Evolutionary conservation across 2,329 filamentous ascomycete species (phyloP), one percentile per base, ranked within the genome.

Genomic region (Ceratocystis smalleyi): DNA sequence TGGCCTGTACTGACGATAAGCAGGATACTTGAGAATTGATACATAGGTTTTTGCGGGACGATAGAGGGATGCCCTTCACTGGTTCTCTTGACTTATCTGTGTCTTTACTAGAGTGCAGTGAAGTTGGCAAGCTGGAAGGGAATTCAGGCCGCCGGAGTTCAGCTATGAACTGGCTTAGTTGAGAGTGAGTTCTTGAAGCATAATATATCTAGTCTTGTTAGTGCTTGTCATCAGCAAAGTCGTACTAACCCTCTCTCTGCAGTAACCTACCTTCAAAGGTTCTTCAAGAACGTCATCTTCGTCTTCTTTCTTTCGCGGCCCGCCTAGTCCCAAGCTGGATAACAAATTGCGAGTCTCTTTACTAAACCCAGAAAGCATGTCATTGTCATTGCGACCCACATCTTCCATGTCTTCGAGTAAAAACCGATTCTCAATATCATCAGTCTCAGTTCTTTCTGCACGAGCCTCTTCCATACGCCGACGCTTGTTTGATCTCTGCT

Each of bases 121-220:
- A 75, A 1, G 70, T 68, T 0, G 83, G 82, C 2, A 94, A 73
- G 1, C 87, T 89, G 0, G 89, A 79, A 3, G 91, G 89, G 66
- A 95, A 84, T 0, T 76, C 76, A n/a, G 95, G 88, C 32, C 89
- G 84, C 1, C 86, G 83, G 61, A 96, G 76, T 73, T 96, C 91
- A 51, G 84, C 81, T 19, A 92, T 85, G 73, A 96, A 95, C 71
- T 96, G 91, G 0, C 87, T 87, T 15, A 96, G 76, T 71, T 96
- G 91, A 2, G 91, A 96, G 73, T 96, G 91, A 0, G 91, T 96
- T 71, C 91, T 83, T 6, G 91, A 96, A 64, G 91, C 94, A 75
- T 92, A 96, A 73, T 89, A 95, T 62, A 96, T 88, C 78, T 84
- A 63, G 24, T 6, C 7, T 57, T 45, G 73, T 74, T 73, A 76